Evolutionary conservation across 1,139 yeast species (phyloP).

Genomic region (Yamadazyma triangularis): DNA sequence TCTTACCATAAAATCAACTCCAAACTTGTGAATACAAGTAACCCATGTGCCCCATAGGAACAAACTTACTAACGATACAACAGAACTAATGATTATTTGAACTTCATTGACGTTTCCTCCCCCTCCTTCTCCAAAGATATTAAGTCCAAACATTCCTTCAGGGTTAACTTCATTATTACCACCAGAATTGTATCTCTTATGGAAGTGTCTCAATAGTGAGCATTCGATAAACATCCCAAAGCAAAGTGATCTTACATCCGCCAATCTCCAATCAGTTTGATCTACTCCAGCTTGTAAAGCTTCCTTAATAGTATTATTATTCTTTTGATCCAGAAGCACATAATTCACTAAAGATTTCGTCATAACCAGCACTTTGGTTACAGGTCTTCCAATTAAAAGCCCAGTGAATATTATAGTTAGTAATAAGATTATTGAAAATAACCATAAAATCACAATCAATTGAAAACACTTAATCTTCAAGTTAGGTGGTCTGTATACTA

Average conservation of each 20-base stretch:
- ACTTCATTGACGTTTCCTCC: constrained; percentile 9
- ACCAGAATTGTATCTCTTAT: constrained; percentile 6
- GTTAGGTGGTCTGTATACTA: constrained; percentile 84
- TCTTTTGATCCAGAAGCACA: no score
- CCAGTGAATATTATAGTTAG: constrained; percentile 27
- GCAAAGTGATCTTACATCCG: constrained; percentile 21
- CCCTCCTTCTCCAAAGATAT: constrained; percentile 1
- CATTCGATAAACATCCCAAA: constrained; percentile 19
- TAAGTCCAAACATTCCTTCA: constrained; percentile 2
- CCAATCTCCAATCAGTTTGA: constrained; percentile 18
- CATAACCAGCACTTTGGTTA: constrained; percentile 17
- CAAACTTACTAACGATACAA: no score
- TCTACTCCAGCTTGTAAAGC: constrained; percentile 1
- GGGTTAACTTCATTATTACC: constrained; percentile 4
- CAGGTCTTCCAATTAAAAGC: constrained; percentile 39
- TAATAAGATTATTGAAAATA: constrained; percentile 55
- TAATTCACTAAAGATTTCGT: no score
- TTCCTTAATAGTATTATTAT: no score
- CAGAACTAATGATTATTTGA: no score
- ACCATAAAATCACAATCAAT: constrained; percentile 63
- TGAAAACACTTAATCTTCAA: constrained; percentile 57
- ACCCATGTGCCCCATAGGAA: no score
- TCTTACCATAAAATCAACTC: constrained; percentile 25
- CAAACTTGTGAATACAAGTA: constrained; percentile 18
- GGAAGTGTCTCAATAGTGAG: constrained; percentile 12